Evolutionary conservation across 257 asterid genomes (phyloP).

Genomic region (Solanum habrochaites): DNA sequence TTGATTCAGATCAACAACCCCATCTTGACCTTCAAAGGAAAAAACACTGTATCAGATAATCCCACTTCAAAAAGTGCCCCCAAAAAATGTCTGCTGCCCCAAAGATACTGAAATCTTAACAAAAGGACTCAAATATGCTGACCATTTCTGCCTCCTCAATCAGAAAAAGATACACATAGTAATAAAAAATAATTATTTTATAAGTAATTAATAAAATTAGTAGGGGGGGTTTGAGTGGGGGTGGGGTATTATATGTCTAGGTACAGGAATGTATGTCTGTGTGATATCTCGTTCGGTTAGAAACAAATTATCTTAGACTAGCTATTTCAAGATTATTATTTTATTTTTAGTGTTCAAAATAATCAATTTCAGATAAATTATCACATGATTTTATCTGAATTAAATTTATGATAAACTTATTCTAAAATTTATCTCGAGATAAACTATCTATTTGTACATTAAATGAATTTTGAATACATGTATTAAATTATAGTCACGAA

Average conservation of each 20-base stretch:
- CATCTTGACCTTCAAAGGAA: background rate
- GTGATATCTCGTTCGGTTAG: background rate
- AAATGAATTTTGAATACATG: too few species aligned
- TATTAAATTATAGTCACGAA: background rate
- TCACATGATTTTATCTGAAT: too few species aligned
- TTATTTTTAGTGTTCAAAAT: too few species aligned
- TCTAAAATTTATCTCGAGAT: background rate
- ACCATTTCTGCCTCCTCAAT: background rate
- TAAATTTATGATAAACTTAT: too few species aligned
- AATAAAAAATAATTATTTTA: background rate
- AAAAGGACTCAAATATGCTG: background rate
- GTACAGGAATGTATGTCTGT: background rate
- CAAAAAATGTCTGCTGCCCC: background rate
- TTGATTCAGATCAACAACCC: constrained; percentile 7
- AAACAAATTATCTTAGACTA: too few species aligned
- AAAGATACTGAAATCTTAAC: background rate
- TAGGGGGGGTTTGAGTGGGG: background rate
- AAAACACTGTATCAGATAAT: background rate
- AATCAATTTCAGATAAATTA: too few species aligned
- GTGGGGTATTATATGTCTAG: background rate
- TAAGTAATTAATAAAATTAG: background rate
- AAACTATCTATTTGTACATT: background rate
- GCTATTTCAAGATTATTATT: too few species aligned
- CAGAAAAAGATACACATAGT: background rate
- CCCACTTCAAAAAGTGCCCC: background rate